phyloP scores from a whole-genome alignment of 2,329 filamentous ascomycete genomes.

The Teratosphaeria epicoccoides region DNA sequence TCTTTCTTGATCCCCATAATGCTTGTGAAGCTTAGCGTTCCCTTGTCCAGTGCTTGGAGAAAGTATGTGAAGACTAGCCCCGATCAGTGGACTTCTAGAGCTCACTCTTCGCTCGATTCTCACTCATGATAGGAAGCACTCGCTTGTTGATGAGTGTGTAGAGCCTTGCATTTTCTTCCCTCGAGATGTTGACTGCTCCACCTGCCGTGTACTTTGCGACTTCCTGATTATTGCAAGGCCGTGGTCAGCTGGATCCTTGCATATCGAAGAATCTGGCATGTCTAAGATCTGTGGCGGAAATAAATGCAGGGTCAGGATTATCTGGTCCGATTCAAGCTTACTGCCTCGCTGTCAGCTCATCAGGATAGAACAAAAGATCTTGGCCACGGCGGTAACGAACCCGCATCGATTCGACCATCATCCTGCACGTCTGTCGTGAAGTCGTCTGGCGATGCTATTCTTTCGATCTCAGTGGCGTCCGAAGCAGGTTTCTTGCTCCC shows the following conservation, averaged over 20 bases:
- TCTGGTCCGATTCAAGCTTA: no score
- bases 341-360: background rate
- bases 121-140: slow-evolving; percentile 54
- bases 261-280: no score
- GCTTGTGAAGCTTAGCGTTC: slow-evolving; percentile 51
- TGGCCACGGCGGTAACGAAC: background rate
- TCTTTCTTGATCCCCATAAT: slow-evolving; percentile 49
- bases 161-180: slow-evolving; percentile 51
- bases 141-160: slow-evolving; percentile 56
- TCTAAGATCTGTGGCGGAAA: no score
- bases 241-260: no score
- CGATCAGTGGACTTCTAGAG: background rate
- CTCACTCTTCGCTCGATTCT: background rate
- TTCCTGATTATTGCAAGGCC: slow-evolving; percentile 39
- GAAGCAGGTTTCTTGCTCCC: slow-evolving; percentile 4
- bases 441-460: slow-evolving; percentile 36
- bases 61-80: slow-evolving; percentile 54
- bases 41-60: slow-evolving; percentile 58
- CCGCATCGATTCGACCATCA: slow-evolving; percentile 48
- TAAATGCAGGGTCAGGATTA: no score
- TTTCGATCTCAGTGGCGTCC: slow-evolving; percentile 35
- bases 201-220: slow-evolving; percentile 57
- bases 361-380: background rate
- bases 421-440: slow-evolving; percentile 44
- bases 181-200: slow-evolving; percentile 45